Percentiles rank a stretch among this genome's conserved stretches.
These are phyloP conservation scores for Alternaria novae-zelandiae DNA, from an alignment of 2,329 filamentous ascomycete species.

Conservation along the genomic window DNA sequence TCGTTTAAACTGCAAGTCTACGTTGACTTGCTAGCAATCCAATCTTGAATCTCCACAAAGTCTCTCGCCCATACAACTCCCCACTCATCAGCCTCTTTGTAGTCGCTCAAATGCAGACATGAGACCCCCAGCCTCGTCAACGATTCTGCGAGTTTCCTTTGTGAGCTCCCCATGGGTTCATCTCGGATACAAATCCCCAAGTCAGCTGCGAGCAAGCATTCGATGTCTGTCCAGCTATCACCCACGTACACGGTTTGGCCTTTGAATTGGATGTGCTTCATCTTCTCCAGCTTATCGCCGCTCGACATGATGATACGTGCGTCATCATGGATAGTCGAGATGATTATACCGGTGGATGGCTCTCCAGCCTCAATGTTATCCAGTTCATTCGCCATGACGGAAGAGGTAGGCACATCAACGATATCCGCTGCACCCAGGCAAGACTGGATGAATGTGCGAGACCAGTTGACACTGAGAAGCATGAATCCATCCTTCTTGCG, in stretches of 20 bases:
- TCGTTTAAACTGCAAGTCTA: background rate
- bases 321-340: constrained; percentile 5
- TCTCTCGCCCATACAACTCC: constrained; percentile 35
- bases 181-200: constrained; percentile 56
- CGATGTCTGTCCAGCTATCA: constrained; percentile 57
- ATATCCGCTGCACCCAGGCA: constrained; percentile 24
- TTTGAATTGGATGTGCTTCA: constrained; percentile 23
- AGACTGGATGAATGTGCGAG: constrained; percentile 49
- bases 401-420: background rate
- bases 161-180: constrained; percentile 41
- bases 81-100: constrained; percentile 12
- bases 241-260: constrained; percentile 52
- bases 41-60: constrained; percentile 15
- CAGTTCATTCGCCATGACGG: constrained; percentile 32
- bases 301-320: constrained; percentile 44
- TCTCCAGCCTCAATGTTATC: constrained; percentile 19
- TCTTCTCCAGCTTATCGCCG: constrained; percentile 47
- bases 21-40: background rate
- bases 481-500: constrained; percentile 22
- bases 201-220: constrained; percentile 53
- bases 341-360: constrained; percentile 26
- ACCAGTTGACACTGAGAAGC: constrained; percentile 59
- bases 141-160: constrained; percentile 43
- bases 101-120: constrained; percentile 28
- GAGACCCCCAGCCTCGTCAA: constrained; percentile 40